Conservation (phyloP, 768 basidiomycete genomes). For the Collybia nuda region DNA sequence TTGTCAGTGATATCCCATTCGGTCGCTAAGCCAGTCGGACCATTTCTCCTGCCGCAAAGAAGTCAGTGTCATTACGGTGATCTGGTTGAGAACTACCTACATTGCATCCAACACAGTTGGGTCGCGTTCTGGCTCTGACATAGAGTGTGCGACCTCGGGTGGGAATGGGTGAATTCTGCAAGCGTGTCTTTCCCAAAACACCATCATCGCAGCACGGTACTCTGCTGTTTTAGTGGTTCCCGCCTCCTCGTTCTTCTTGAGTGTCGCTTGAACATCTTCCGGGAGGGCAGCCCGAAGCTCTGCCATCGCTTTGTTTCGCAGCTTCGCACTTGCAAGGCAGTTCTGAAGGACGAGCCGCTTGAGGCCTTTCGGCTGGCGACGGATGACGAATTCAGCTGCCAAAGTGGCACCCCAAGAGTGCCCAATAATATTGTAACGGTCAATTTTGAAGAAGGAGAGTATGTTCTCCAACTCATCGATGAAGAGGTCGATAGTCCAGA, state of each 20-base stretch:
- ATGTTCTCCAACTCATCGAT: constrained; percentile 54
- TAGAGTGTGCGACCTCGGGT: constrained; percentile 26
- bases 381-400: constrained; percentile 30
- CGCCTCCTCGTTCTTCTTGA: constrained; percentile 45
- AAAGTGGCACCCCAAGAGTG: constrained; percentile 59
- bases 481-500: constrained; percentile 38
- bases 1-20: constrained; percentile 45
- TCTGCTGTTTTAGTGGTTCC: constrained; percentile 42
- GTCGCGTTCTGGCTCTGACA: constrained; percentile 38
- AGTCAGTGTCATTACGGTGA: not conserved
- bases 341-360: constrained; percentile 44
- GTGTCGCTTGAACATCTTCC: constrained; percentile 32
- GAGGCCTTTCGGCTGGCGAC: constrained; percentile 42
- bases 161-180: constrained; percentile 49
- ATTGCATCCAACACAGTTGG: constrained; percentile 48
- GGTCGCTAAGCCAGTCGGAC: constrained; percentile 40
- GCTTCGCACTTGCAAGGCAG: constrained; percentile 41
- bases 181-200: constrained; percentile 41
- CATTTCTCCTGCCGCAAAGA: constrained; percentile 24
- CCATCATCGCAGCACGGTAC: constrained; percentile 39
- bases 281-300: constrained; percentile 36
- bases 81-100: constrained; percentile 32
- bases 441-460: constrained; percentile 40
- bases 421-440: constrained; percentile 50
- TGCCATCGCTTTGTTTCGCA: constrained; percentile 31